Percentiles rank a stretch among this genome's conserved stretches.
Conservation (phyloP, 2,329 filamentous ascomycete genomes). For the Cytospora leucostoma region DNA sequence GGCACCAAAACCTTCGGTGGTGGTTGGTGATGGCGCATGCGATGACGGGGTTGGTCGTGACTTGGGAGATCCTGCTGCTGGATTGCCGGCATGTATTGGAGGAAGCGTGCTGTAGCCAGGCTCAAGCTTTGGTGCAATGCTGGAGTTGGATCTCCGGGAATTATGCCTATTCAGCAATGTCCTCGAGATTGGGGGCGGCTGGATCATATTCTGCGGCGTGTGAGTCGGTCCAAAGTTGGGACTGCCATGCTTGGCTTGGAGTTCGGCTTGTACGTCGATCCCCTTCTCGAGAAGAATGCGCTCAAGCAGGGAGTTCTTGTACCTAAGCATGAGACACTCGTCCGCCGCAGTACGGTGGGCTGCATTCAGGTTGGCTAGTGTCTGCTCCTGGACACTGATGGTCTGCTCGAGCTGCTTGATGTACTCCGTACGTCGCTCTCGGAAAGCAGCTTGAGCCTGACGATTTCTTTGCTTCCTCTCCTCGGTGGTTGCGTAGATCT, state of each 20-base stretch:
- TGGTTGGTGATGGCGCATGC: constrained; percentile 62
- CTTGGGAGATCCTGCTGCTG: constrained; percentile 66
- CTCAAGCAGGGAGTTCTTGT: constrained; percentile 96
- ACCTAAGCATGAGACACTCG: constrained; percentile 96
- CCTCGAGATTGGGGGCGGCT: constrained; percentile 75
- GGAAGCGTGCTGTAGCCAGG: constrained; percentile 50
- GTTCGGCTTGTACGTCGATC: constrained; percentile 95
- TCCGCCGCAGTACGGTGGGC: constrained; percentile 93
- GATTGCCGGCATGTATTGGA: constrained; percentile 46
- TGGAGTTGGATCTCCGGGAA: constrained; percentile 69
- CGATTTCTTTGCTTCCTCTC: constrained; percentile 97
- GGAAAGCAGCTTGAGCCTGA: constrained; percentile 95
- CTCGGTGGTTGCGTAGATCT: constrained; percentile 99
- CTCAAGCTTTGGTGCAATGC: constrained; percentile 74
- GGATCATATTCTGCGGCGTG: constrained; percentile 67
- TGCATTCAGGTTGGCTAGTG: constrained; percentile 86
- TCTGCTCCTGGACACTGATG: constrained; percentile 95
- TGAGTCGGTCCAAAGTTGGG: constrained; percentile 73
- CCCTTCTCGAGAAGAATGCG: constrained; percentile 95
- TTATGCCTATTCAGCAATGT: constrained; percentile 80
- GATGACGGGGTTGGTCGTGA: constrained; percentile 82
- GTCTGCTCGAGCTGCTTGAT: constrained; percentile 98
- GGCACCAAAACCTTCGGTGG: constrained; percentile 47
- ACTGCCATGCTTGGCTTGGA: constrained; percentile 88
- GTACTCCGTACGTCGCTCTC: constrained; percentile 95